Conservation (phyloP, 805 yeast species). For the Candida tammaniensis region DNA sequence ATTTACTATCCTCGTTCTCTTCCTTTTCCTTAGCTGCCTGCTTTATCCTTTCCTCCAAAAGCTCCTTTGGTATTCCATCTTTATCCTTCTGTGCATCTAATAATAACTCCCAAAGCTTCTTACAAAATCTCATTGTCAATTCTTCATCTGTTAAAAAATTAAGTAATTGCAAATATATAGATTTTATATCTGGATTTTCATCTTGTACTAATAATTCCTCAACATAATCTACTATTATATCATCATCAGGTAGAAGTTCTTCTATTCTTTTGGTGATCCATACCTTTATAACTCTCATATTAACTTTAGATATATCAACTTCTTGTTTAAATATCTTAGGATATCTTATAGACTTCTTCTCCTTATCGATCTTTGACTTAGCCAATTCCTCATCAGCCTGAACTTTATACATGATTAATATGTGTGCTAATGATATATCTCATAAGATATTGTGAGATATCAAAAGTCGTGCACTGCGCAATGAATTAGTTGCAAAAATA, state of each 20-base stretch:
- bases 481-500: too few species aligned
- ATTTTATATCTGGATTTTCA: slow-evolving; percentile 36
- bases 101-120: slow-evolving; percentile 43
- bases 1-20: background rate
- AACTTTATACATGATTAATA: too few species aligned
- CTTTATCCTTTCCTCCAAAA: slow-evolving; percentile 3
- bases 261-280: slow-evolving; percentile 39
- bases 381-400: too few species aligned
- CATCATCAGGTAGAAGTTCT: slow-evolving; percentile 48
- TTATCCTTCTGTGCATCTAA: slow-evolving; percentile 41
- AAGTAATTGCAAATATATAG: slow-evolving; percentile 39
- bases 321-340: slow-evolving; percentile 32
- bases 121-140: slow-evolving; percentile 32
- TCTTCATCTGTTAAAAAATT: slow-evolving; percentile 46
- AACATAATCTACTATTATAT: slow-evolving; percentile 45
- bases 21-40: background rate
- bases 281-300: slow-evolving; percentile 31
- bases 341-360: slow-evolving; percentile 15
- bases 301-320: slow-evolving; percentile 39
- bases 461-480: too few species aligned
- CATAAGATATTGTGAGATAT: too few species aligned
- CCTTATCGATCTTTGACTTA: too few species aligned
- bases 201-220: slow-evolving; percentile 38
- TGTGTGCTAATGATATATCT: too few species aligned
- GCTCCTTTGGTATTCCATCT: slow-evolving; percentile 41